These are phyloP conservation scores for Mycocentrospora acerina DNA, from an alignment of 2,329 filamentous ascomycete genomes.

Conservation along the genomic window DNA sequence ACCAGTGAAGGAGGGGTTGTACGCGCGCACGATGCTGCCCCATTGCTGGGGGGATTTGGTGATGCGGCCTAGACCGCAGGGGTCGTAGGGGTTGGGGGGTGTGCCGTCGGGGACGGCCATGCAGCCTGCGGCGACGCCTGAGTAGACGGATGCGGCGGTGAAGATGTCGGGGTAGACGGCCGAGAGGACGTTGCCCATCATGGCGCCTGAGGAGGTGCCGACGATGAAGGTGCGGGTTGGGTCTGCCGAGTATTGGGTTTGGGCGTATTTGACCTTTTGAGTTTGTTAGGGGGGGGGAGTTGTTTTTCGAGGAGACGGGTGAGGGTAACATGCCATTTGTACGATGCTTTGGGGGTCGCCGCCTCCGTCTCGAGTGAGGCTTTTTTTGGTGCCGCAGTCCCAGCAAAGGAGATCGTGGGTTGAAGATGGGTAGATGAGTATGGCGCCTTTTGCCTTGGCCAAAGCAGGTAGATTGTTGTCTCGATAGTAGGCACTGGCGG, in stretches of 20 bases:
- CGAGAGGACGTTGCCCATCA: constrained; percentile 37
- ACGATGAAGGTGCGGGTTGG: constrained; percentile 46
- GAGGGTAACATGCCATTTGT: too few species aligned
- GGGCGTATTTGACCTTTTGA: constrained; percentile 56
- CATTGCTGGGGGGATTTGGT: constrained; percentile 29
- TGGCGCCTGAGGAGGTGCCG: constrained; percentile 29
- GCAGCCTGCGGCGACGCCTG: constrained; percentile 32
- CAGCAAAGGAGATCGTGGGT: constrained; percentile 56
- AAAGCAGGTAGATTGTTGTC: constrained; percentile 35
- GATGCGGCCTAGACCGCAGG: constrained; percentile 21
- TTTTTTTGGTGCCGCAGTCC: constrained; percentile 58
- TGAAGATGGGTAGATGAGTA: constrained; percentile 59
- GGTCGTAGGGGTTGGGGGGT: constrained; percentile 17
- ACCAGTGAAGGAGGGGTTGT: constrained; percentile 42
- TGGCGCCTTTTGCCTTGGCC: constrained; percentile 58
- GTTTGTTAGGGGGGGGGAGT: too few species aligned
- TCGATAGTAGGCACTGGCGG: constrained; percentile 39
- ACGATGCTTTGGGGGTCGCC: constrained; percentile 58
- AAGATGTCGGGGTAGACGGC: constrained; percentile 32
- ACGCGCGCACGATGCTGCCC: constrained; percentile 36
- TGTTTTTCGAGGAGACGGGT: too few species aligned
- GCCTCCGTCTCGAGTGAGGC: constrained; percentile 58
- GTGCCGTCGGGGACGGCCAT: constrained; percentile 46
- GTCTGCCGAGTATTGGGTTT: constrained; percentile 56
- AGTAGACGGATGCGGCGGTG: constrained; percentile 27